Conservation (phyloP, 2,329 filamentous ascomycete species). For the Zymoseptoria pseudotritici region DNA sequence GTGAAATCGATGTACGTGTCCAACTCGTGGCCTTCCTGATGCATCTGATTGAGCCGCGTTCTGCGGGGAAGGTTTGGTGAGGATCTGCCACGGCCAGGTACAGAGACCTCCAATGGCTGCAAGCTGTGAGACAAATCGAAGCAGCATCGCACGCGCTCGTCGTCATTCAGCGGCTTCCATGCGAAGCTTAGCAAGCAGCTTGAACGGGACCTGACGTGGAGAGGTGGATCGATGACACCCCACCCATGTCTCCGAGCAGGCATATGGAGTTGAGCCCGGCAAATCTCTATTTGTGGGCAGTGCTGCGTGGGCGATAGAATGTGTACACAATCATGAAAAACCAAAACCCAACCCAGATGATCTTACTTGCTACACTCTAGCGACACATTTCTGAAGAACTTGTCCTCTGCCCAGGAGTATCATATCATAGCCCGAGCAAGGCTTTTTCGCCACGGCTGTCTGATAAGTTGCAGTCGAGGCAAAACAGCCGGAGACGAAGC, state of each 20-base stretch:
- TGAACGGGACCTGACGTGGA: not conserved
- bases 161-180: not conserved
- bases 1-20: not conserved
- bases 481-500: too few relatives aligned
- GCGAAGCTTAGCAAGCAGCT: not conserved
- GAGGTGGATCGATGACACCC: not conserved
- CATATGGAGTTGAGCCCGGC: not conserved
- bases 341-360: too few relatives aligned
- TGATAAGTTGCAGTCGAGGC: too few relatives aligned
- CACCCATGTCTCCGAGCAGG: not conserved
- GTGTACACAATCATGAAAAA: too few relatives aligned
- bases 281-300: not conserved
- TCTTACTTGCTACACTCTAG: too few relatives aligned
- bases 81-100: slow-evolving; percentile 1
- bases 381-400: too few relatives aligned
- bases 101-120: not conserved
- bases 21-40: slow-evolving; percentile 8
- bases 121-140: not conserved
- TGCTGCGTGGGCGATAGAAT: not conserved
- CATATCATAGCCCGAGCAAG: too few relatives aligned
- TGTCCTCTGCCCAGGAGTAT: too few relatives aligned
- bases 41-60: slow-evolving; percentile 6
- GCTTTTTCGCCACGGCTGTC: too few relatives aligned
- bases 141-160: not conserved
- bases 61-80: slow-evolving; percentile 7